phyloP scores from a whole-genome alignment of 2,329 filamentous ascomycete genomes.

The Epichloe uncinata region DNA sequence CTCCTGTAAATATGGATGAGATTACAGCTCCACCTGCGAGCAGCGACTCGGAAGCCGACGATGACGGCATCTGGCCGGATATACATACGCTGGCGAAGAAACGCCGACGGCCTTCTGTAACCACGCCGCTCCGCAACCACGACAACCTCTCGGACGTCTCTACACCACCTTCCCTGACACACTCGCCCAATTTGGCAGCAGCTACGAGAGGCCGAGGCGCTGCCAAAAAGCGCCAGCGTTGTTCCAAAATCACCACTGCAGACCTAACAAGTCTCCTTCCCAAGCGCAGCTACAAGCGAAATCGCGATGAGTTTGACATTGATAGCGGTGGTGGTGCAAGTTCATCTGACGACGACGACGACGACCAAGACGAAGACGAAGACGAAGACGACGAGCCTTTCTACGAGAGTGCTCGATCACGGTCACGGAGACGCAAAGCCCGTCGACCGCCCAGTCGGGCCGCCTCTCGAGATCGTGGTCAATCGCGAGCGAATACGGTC shows the following conservation, averaged over 20 bases:
- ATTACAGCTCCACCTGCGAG: constrained; percentile 43
- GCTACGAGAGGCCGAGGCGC: constrained; percentile 18
- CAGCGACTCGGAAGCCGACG: constrained; percentile 33
- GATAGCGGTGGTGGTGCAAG: constrained; percentile 36
- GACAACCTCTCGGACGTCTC: constrained; percentile 39
- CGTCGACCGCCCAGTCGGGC: constrained; percentile 18
- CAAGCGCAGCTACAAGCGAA: constrained; percentile 32
- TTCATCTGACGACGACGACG: constrained; percentile 32
- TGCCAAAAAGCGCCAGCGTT: constrained; percentile 19
- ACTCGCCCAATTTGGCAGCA: constrained; percentile 44
- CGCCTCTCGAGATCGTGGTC: constrained; percentile 1
- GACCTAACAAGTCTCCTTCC: constrained; percentile 41
- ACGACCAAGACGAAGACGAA: constrained; percentile 18
- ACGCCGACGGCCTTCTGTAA: constrained; percentile 24
- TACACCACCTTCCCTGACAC: constrained; percentile 52
- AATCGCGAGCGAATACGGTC: constrained; percentile 3
- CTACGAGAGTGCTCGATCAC: constrained; percentile 24
- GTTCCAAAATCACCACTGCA: constrained; percentile 37
- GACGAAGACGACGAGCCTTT: constrained; percentile 45
- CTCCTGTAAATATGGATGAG: constrained; percentile 33
- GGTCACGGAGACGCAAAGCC: constrained; percentile 18
- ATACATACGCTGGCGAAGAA: constrained; percentile 36
- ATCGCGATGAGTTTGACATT: constrained; percentile 25
- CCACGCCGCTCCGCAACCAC: constrained; percentile 25
- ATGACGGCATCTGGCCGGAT: constrained; percentile 35